These are phyloP conservation scores for Gynandropsis gynandra DNA, from an alignment of 345 rosid species.

Conservation along the genomic window DNA sequence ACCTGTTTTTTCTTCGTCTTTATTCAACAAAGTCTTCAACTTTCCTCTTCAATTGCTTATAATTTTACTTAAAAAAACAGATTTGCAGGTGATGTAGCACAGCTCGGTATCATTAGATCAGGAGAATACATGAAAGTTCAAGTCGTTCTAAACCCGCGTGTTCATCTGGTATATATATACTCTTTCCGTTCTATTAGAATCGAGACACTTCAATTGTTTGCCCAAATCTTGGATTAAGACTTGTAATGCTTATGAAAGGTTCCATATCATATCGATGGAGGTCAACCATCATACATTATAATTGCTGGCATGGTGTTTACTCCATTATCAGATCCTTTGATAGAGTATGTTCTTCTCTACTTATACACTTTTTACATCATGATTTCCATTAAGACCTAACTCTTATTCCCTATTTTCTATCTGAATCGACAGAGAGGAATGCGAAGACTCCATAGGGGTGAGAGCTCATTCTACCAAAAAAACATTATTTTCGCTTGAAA, in stretches of 20 bases:
- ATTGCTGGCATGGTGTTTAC: conserved; percentile 97
- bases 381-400: conserved; percentile 5
- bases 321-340: conserved; percentile 90
- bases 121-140: conserved; percentile 56
- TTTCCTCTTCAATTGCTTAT: conserved; percentile 14
- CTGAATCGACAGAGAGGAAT: conserved; percentile 52
- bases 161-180: conserved; percentile 68
- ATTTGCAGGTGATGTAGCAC: conserved; percentile 82
- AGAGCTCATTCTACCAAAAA: conserved; percentile 28
- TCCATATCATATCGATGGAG: conserved; percentile 82
- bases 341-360: conserved; percentile 54
- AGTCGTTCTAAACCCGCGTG: conserved; percentile 72
- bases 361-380: conserved; percentile 7
- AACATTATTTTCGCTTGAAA: no score
- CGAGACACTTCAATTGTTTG: no score
- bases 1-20: conserved; percentile 14
- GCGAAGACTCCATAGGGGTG: conserved; percentile 86
- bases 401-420: conserved; percentile 6
- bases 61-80: conserved; percentile 35
- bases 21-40: conserved; percentile 11
- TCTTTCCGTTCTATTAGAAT: no score
- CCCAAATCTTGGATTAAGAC: no score
- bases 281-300: conserved; percentile 87
- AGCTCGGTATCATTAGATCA: conserved; percentile 74
- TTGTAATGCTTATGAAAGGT: conserved; percentile 50